Percentiles rank a stretch among this genome's conserved stretches.
phyloP scores from a whole-genome alignment of 305 asterid genomes.

The Fraxinus xanthoxyloides region DNA sequence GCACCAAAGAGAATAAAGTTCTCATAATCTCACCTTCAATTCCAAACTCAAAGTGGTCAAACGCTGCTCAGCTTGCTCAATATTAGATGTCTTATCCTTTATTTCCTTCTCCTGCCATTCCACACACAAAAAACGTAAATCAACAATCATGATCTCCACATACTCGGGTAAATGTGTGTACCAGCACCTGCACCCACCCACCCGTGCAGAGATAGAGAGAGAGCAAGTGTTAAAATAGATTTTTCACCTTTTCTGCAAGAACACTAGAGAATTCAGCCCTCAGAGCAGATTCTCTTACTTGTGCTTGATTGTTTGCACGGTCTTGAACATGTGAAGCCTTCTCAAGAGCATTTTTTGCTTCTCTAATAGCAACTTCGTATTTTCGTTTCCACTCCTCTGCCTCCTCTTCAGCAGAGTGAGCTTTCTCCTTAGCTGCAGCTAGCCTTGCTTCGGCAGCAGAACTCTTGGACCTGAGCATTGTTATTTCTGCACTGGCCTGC shows the following conservation, averaged over 20 bases:
- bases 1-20: background rate
- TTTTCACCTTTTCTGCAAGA: slow-evolving; percentile 73
- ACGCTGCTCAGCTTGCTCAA: slow-evolving; percentile 83
- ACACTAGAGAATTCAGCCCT: slow-evolving; percentile 66
- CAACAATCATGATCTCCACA: slow-evolving; percentile 15
- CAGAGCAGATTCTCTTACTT: slow-evolving; percentile 71
- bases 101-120: slow-evolving; percentile 72
- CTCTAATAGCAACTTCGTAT: slow-evolving; percentile 78
- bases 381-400: slow-evolving; percentile 97
- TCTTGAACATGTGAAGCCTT: slow-evolving; percentile 88
- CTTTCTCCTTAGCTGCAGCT: slow-evolving; percentile 89
- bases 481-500: slow-evolving; percentile 66
- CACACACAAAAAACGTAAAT: slow-evolving; percentile 20
- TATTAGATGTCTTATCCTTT: slow-evolving; percentile 58
- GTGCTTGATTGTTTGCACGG: slow-evolving; percentile 77
- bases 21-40: slow-evolving; percentile 60
- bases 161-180: background rate
- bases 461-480: slow-evolving; percentile 70
- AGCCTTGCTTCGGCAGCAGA: slow-evolving; percentile 98
- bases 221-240: slow-evolving; percentile 11
- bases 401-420: slow-evolving; percentile 88
- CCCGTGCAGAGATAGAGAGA: background rate
- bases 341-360: slow-evolving; percentile 84
- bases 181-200: background rate
- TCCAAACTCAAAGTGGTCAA: slow-evolving; percentile 73